phyloP scores from a whole-genome alignment of 768 basidiomycete species.

The Ramaria sp. region DNA sequence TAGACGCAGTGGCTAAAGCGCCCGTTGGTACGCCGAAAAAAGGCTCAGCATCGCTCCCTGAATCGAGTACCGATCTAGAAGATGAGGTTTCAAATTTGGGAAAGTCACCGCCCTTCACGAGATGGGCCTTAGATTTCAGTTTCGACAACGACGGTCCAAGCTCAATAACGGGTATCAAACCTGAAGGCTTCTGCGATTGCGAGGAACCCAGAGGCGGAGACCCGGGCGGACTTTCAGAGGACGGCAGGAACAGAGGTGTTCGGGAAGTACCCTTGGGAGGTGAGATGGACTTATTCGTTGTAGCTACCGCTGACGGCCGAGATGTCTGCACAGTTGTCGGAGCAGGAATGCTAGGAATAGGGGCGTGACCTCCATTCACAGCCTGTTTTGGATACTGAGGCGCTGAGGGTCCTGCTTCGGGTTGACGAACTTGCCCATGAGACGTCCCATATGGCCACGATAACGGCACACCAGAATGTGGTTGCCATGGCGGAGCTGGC shows the following conservation, averaged over 20 bases:
- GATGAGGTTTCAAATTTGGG: neutral
- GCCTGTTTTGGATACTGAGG: neutral
- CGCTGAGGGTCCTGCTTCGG: neutral
- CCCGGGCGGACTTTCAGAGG: conserved; percentile 4
- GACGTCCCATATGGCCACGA: neutral
- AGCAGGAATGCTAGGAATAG: too few species aligned
- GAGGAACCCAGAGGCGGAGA: neutral
- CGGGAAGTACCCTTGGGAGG: neutral
- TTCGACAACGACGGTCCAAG: neutral
- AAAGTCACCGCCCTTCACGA: neutral
- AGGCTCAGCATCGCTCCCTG: neutral
- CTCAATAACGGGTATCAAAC: neutral
- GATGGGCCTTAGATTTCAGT: neutral
- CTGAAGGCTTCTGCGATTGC: neutral
- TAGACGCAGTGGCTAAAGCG: neutral
- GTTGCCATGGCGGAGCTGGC: too few species aligned
- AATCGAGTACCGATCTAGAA: neutral
- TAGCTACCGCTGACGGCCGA: too few species aligned
- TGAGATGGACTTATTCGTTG: neutral
- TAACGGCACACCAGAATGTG: neutral
- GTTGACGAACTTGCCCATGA: neutral
- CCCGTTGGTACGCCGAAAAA: neutral
- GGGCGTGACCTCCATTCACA: too few species aligned
- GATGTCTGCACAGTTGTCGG: too few species aligned
- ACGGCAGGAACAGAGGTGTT: conserved; percentile 4